Base-by-base conservation (phyloP, 345 rosid genomes). In the Pugionium cornutum region DNA sequence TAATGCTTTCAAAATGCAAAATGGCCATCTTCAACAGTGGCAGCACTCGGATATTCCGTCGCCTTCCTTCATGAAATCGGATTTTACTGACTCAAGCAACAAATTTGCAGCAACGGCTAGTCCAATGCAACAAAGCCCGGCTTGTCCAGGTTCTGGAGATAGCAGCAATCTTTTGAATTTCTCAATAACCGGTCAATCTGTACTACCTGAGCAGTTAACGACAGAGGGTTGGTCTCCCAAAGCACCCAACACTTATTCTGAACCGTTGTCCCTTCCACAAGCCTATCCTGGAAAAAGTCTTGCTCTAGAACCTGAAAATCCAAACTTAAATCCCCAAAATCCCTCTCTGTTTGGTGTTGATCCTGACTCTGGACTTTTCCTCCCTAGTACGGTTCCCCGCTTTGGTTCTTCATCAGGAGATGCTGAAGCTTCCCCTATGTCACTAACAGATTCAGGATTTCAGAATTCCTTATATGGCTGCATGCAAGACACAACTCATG, bases 401-500 rank as follows among this genome's bases (percentile, higher is more conserved):
- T 79, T 68, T 76, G 43, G 76, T 41, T 61, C 82, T 36, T 63
- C 83, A 55, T 67, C 83, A 57, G 76, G 70, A 48, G 76, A 72
- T 28, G 70, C 66, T 57, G 73, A 83, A 72, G 83, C 78, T 68
- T 77, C 88, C 29, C 80, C 18, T 18, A 18, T 18, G 18, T 18
- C 90, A 30, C 61, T 80, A 62, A 81, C 79, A 58, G 83, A 80
- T 68, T 70, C 84, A 68, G 86, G 81, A 29, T 83, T 79, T 64
- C 85, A 82, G 58, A 84, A 65, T 66, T 78, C 89, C 35, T 61
- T 82, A 60, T 83, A 77, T 57, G 75, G 82, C 62, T 78, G 86
- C 79, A 73, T 76, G 80, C 89, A 87, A 76, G 89, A 83, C 75
- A 80, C 74, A 69, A 61, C 88, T 62, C 78, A 82, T 62, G 83